A percentile compares a stretch with the other conserved stretches of the same genome.
Conservation (phyloP, 768 basidiomycete genomes). For the Termitomyces sp. region DNA sequence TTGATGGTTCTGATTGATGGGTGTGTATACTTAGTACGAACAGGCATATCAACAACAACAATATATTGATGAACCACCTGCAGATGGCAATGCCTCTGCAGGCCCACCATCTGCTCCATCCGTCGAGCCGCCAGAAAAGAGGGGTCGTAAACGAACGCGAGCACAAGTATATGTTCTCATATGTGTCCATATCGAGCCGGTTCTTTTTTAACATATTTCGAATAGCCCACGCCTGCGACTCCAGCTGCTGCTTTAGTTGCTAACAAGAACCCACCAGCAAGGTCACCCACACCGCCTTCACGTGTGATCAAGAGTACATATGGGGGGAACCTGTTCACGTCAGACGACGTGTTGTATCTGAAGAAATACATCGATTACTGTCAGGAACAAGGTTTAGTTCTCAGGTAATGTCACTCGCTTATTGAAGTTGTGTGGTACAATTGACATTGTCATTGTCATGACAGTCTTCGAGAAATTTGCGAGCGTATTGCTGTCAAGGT, state of each 20-base stretch:
- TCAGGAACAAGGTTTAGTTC: conserved; percentile 78
- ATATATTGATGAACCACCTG: conserved; percentile 48
- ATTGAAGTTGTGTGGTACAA: background rate
- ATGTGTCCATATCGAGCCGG: background rate
- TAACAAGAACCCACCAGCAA: conserved; percentile 62
- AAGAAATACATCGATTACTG: conserved; percentile 90
- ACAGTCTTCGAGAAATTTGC: conserved; percentile 75
- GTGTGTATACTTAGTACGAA: conserved; percentile 37
- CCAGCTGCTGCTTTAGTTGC: conserved; percentile 62
- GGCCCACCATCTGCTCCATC: conserved; percentile 29
- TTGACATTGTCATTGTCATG: conserved; percentile 1
- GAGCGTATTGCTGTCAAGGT: conserved; percentile 84
- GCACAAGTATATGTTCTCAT: conserved; percentile 31
- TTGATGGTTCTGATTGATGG: background rate
- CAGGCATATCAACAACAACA: conserved; percentile 49
- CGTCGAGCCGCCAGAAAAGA: conserved; percentile 34
- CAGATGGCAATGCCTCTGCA: conserved; percentile 28
- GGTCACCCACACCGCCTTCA: conserved; percentile 80
- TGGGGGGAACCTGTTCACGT: conserved; percentile 82
- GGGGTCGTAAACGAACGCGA: conserved; percentile 68
- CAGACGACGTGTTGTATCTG: conserved; percentile 77
- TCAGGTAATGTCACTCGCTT: conserved; percentile 43
- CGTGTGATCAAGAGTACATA: conserved; percentile 87
- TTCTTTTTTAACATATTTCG: background rate
- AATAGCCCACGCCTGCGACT: conserved; percentile 55